phyloP scores from a whole-genome alignment of 2,329 filamentous ascomycete genomes.

The Cladophialophora chaetospira region DNA sequence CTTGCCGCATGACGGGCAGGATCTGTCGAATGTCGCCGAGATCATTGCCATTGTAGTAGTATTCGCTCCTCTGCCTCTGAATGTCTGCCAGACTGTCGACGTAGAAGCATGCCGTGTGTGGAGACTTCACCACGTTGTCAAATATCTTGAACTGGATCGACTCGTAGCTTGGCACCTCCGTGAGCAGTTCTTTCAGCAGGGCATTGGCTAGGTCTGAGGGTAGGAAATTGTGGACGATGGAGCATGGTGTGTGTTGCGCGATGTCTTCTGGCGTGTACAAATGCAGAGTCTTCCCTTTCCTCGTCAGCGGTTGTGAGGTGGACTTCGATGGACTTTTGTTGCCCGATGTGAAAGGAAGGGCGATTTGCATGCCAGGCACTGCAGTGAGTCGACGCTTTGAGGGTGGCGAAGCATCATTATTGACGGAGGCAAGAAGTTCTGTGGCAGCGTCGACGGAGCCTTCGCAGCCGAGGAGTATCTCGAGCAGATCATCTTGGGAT shows the following conservation, averaged over 20 bases:
- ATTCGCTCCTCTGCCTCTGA: constrained; percentile 71
- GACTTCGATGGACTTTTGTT: constrained; percentile 41
- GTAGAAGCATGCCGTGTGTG: constrained; percentile 82
- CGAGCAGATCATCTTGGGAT: constrained; percentile 69
- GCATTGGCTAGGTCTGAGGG: constrained; percentile 69
- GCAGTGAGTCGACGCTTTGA: constrained; percentile 41
- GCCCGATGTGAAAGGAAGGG: constrained; percentile 49
- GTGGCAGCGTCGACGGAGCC: constrained; percentile 72
- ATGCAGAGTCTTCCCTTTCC: constrained; percentile 79
- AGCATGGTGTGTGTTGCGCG: constrained; percentile 81
- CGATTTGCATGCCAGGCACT: constrained; percentile 62
- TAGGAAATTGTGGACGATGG: constrained; percentile 89
- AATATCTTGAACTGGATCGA: constrained; percentile 80
- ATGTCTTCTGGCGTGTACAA: constrained; percentile 81
- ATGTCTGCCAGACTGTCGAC: constrained; percentile 73
- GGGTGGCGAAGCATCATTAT: constrained; percentile 24
- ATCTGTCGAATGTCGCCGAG: constrained; percentile 75
- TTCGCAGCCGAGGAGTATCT: constrained; percentile 74
- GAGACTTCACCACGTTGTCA: constrained; percentile 80
- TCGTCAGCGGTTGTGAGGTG: constrained; percentile 56
- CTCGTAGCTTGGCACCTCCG: constrained; percentile 71
- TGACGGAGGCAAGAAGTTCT: constrained; percentile 51
- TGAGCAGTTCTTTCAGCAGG: constrained; percentile 73
- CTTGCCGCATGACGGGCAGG: constrained; percentile 71
- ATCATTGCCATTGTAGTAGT: constrained; percentile 79